A percentile compares a stretch with the other conserved stretches of the same genome.
phyloP scores from a whole-genome alignment of 1,284 basidiomycete species.

The Termitomyces sp. region DNA sequence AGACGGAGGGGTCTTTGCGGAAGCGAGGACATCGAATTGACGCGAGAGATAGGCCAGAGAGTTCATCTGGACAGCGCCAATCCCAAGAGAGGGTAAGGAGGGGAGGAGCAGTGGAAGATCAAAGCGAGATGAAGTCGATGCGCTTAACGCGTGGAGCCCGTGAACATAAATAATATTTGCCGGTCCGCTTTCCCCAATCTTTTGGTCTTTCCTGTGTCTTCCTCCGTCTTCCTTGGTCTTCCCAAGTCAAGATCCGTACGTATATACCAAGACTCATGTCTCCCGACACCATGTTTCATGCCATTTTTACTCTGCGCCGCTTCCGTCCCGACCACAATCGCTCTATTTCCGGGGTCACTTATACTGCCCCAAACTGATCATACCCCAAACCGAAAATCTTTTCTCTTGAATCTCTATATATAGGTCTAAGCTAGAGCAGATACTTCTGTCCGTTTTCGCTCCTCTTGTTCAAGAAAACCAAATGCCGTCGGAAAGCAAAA shows the following conservation, averaged over 20 bases:
- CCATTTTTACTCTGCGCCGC: not conserved
- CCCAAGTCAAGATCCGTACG: slow-evolving; percentile 12
- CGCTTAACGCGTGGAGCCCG: slow-evolving; percentile 13
- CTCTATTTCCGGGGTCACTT: not conserved
- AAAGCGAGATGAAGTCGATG: slow-evolving; percentile 7
- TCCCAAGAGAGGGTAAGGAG: not conserved
- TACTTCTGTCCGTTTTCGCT: slow-evolving; percentile 10
- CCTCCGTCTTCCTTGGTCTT: not conserved
- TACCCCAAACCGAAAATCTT: not conserved
- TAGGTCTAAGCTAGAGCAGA: slow-evolving; percentile 4
- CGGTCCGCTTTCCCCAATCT: slow-evolving; percentile 13
- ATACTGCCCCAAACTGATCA: slow-evolving; percentile 1
- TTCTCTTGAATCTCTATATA: not conserved
- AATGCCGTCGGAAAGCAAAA: slow-evolving; percentile 36
- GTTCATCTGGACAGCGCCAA: slow-evolving; percentile 45
- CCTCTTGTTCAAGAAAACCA: slow-evolving; percentile 20
- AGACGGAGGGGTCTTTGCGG: slow-evolving; percentile 44
- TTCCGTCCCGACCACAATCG: not conserved
- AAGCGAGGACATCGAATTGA: slow-evolving; percentile 59
- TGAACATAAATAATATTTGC: slow-evolving; percentile 8
- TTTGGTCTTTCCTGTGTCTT: not conserved
- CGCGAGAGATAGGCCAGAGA: slow-evolving; percentile 65
- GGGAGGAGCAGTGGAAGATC: slow-evolving; percentile 7
- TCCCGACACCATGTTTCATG: not conserved
- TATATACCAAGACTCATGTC: not conserved